Base-by-base conservation (phyloP, 345 rosid species). In the Eucalyptus curtisii region DNA sequence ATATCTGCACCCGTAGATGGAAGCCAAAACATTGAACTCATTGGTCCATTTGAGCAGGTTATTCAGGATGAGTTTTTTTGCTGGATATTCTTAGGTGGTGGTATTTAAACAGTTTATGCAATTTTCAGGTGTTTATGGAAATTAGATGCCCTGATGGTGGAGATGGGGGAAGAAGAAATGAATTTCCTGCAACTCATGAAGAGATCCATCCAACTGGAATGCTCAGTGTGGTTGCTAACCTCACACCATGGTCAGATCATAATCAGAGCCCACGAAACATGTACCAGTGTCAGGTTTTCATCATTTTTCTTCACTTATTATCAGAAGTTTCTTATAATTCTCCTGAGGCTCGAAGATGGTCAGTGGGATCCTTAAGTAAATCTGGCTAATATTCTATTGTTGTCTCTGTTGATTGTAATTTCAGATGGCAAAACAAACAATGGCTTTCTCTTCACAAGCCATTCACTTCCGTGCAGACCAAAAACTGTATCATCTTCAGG, bases 1-100 rank as follows among this genome's bases (percentile, higher is more conserved):
- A 93, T 93, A 87, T 92, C 96, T 85, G 89, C 94, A 6, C 30
- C 84, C 48, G 90, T 92, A 12, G 92, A 89, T 59, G 94, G 90
- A 84, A 88, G 90, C 87, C 90, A 89, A 66, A 91, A 93, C 89
- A 91, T 95, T 88, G 99, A 97, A 92, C 91, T 95, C 90, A 94
- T 98, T 91, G 99, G 99, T 88, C 99, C 99, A 66, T 97, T 98
- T 91, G 99, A 98, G 92, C 99, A 98, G 98, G 99, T 98, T 87
- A 90, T 80, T 44, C 37, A 59, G 89, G 50, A 66, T 55, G 10
- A 82, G 30, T 71, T 8, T 45, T 53, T 87, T 27, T 14, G 19
- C 52, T 40, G 84, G 45, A 33, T 82, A 61, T 30, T 25, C 52
- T 89, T 33, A n/a, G 19, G 19, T 24, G 24, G 37, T 49, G 33